These are phyloP conservation scores for Inga leiocalycina DNA, from an alignment of 306 rosid species.

Conservation along the genomic window DNA sequence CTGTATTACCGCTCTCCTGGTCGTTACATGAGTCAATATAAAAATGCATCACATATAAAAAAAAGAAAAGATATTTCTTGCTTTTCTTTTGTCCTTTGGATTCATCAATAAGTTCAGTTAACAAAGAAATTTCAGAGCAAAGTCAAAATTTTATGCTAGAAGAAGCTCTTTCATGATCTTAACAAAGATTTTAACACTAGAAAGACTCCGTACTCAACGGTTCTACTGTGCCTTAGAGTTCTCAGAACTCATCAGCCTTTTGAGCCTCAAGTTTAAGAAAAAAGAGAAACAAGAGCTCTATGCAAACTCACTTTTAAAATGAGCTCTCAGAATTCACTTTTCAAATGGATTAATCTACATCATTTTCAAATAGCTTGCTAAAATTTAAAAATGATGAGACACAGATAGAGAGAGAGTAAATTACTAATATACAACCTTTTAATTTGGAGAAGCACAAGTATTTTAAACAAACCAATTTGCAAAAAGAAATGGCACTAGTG, in stretches of 20 bases:
- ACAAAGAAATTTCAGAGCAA: neutral
- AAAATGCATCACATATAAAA: constrained; percentile 7
- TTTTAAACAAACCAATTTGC: neutral
- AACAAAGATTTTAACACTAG: neutral
- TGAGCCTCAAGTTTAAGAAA: neutral
- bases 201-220: neutral
- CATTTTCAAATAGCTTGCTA: neutral
- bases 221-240: neutral
- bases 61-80: constrained; percentile 1
- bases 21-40: constrained; percentile 32
- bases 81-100: constrained; percentile 1
- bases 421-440: neutral
- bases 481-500: neutral
- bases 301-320: neutral
- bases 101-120: neutral
- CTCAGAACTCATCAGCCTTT: neutral
- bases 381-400: neutral
- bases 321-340: neutral
- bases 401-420: neutral
- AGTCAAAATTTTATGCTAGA: neutral
- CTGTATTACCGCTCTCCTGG: constrained; percentile 79
- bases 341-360: neutral
- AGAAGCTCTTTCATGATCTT: neutral
- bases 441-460: neutral
- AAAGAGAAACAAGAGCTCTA: neutral